Percentiles rank a stretch among this genome's conserved stretches.
These are phyloP conservation scores for Penicillium alfredii DNA, from an alignment of 495 filamentous ascomycete genomes.

Conservation along the genomic window DNA sequence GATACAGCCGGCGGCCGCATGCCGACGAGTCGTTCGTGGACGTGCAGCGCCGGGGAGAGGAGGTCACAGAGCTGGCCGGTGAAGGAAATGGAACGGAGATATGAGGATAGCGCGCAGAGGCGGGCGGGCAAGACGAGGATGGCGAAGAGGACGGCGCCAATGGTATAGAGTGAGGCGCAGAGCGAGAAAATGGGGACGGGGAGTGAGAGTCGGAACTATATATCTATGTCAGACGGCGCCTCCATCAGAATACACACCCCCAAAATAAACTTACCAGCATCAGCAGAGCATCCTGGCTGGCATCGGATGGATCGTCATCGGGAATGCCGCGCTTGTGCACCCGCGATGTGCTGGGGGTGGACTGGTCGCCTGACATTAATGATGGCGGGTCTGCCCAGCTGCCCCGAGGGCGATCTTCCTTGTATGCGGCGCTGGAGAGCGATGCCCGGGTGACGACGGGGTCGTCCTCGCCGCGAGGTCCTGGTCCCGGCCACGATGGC, in stretches of 20 bases:
- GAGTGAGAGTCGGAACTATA: slow-evolving; percentile 45
- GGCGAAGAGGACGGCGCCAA: slow-evolving; percentile 37
- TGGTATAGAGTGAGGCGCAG: slow-evolving; percentile 37
- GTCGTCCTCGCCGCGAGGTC: slow-evolving; percentile 17
- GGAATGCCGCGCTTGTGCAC: slow-evolving; percentile 25
- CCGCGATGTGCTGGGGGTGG: slow-evolving; percentile 21
- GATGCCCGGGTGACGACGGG: slow-evolving; percentile 22
- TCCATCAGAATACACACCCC: too few species aligned
- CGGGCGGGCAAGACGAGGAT: slow-evolving; percentile 39
- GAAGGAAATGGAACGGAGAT: slow-evolving; percentile 35
- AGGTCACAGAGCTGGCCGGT: slow-evolving; percentile 34
- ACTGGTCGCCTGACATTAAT: slow-evolving; percentile 35
- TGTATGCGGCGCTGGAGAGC: slow-evolving; percentile 25
- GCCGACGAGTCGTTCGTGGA: slow-evolving; percentile 38
- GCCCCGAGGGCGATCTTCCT: slow-evolving; percentile 30
- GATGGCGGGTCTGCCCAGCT: slow-evolving; percentile 39
- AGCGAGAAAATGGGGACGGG: slow-evolving; percentile 43
- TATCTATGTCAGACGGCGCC: too few species aligned
- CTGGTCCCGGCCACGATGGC: slow-evolving; percentile 13
- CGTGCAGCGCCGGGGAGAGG: slow-evolving; percentile 37
- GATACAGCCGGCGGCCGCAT: slow-evolving; percentile 22
- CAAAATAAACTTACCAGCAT: slow-evolving; percentile 35
- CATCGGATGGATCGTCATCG: slow-evolving; percentile 21
- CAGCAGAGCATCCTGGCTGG: slow-evolving; percentile 32
- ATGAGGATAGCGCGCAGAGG: slow-evolving; percentile 34